These are phyloP conservation scores for Climacium dendroides DNA, from an alignment of 225 moss, liverwort and hornwort genomes.

Conservation along the genomic window DNA sequence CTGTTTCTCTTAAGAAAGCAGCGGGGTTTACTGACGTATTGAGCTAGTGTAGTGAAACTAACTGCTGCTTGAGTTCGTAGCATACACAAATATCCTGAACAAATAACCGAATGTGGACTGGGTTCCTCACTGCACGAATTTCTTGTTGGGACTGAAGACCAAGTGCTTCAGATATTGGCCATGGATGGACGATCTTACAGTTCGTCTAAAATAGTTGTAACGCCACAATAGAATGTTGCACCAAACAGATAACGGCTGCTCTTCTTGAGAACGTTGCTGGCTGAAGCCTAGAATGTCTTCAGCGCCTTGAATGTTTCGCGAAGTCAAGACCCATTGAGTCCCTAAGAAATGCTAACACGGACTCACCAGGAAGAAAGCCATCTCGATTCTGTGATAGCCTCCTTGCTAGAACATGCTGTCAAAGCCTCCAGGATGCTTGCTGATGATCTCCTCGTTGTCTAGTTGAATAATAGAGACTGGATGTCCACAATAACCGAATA, in stretches of 20 bases:
- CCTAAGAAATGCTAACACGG: not conserved
- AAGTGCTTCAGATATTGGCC: not conserved
- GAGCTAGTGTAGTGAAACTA: not conserved
- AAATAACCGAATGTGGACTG: slow-evolving; percentile 1
- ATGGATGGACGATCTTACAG: not conserved
- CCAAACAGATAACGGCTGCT: not conserved
- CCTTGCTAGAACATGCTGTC: not conserved
- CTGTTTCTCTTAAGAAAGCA: not conserved
- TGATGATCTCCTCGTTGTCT: too few relatives aligned
- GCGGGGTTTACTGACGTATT: not conserved
- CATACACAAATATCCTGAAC: not conserved
- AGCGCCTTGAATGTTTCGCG: not conserved
- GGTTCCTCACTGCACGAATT: not conserved
- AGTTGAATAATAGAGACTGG: too few relatives aligned
- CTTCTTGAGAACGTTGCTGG: not conserved
- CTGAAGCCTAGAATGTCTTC: not conserved
- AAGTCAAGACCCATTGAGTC: not conserved
- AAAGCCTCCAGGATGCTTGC: not conserved
- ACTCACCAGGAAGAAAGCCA: not conserved
- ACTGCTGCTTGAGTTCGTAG: not conserved
- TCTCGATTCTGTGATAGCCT: not conserved
- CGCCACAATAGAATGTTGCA: not conserved
- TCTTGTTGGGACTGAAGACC: not conserved
- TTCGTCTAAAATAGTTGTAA: not conserved
- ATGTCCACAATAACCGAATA: too few relatives aligned